These are phyloP conservation scores for Xylaria sp. DNA, from an alignment of 2,329 filamentous ascomycete species.

Conservation along the genomic window DNA sequence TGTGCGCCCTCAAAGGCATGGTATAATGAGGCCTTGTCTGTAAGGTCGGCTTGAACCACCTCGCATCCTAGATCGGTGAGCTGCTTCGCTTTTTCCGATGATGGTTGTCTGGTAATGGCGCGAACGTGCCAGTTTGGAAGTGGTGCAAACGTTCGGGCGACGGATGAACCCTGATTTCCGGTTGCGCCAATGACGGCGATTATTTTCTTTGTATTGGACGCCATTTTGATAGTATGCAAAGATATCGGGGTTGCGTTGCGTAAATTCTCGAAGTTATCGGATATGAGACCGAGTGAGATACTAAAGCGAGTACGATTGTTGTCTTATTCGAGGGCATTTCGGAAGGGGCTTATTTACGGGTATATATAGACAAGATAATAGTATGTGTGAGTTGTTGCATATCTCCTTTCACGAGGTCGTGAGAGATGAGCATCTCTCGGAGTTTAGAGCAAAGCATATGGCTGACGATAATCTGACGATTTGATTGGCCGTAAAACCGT, in stretches of 20 bases:
- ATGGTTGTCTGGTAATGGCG: constrained; percentile 33
- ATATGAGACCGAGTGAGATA: neutral
- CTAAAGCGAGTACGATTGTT: neutral
- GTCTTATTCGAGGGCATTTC: neutral
- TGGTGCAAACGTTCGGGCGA: constrained; percentile 34
- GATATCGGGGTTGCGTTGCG: neutral
- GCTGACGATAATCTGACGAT: constrained; percentile 23
- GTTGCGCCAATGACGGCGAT: constrained; percentile 41
- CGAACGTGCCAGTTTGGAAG: constrained; percentile 36
- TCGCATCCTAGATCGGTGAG: constrained; percentile 35
- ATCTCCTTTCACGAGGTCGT: neutral
- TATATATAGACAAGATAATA: constrained; percentile 23
- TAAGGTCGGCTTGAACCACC: constrained; percentile 34
- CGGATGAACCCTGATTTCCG: constrained; percentile 39
- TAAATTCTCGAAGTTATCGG: neutral
- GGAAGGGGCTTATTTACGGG: neutral
- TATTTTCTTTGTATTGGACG: constrained; percentile 26
- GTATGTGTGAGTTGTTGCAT: neutral
- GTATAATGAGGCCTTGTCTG: constrained; percentile 25
- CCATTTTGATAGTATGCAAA: constrained; percentile 18
- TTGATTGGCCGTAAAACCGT: constrained; percentile 32
- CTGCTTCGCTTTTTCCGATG: constrained; percentile 27
- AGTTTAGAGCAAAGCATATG: neutral
- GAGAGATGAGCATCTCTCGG: neutral
- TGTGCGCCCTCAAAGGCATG: constrained; percentile 37